Evolutionary conservation across 805 yeast genomes (phyloP).

Genomic region (Kodamaea jinghongensis): DNA sequence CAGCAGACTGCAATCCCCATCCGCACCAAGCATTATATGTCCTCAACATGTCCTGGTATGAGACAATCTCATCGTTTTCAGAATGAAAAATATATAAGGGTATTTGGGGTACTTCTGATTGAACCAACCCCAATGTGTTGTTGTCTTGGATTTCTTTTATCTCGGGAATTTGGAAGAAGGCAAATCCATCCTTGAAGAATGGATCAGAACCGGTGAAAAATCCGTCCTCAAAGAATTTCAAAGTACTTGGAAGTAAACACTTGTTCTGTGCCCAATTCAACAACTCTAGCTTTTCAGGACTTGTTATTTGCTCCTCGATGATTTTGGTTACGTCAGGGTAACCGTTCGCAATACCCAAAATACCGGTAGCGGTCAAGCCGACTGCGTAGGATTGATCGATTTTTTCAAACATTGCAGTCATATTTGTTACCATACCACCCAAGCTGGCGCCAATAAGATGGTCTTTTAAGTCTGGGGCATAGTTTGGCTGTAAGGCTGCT

Average conservation of each 20-base stretch:
- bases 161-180: constrained; percentile 12
- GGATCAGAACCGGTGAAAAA: constrained; percentile 14
- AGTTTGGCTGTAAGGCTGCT: constrained; percentile 31
- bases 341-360: constrained; percentile 31
- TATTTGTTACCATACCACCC: constrained; percentile 36
- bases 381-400: constrained; percentile 25
- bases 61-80: constrained; percentile 12
- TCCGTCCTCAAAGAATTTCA: background rate
- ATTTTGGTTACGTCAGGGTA: constrained; percentile 22
- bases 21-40: constrained; percentile 13
- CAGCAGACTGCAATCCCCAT: constrained; percentile 10
- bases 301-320: background rate
- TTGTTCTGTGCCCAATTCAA: background rate
- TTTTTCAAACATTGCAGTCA: constrained; percentile 26
- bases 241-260: constrained; percentile 2
- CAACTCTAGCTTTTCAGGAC: background rate
- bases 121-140: constrained; percentile 20
- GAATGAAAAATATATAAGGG: constrained; percentile 14
- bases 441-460: constrained; percentile 30
- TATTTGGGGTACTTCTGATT: constrained; percentile 12
- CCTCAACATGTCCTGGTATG: constrained; percentile 7
- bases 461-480: constrained; percentile 32
- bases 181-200: constrained; percentile 16
- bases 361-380: constrained; percentile 28
- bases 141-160: constrained; percentile 14